Evolutionary conservation across 306 rosid species (phyloP), one percentile per base, ranked within the genome.

Genomic region (Acacia acuminata): DNA sequence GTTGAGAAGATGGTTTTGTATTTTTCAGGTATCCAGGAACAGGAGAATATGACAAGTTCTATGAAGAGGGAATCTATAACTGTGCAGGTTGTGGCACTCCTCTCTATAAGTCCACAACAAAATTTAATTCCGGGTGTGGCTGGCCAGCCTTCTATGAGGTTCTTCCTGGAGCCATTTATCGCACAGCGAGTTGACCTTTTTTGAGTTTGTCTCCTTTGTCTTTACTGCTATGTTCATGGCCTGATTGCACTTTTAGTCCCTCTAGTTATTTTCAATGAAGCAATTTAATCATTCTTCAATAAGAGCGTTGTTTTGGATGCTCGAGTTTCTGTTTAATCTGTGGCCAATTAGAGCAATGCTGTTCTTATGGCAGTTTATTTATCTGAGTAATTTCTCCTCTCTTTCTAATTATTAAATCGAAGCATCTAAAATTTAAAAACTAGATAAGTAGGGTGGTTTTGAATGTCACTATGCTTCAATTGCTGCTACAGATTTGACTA

Each of bases 111-210:
- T 93, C 97, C 7, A 89, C 90, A 2, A 90, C 97, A 48, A 91
- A 93, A 72, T 93, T 93, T 77, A 81, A 87, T 27, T 93, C 97
- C 11, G 94, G 96, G 36, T 93, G 97, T 75, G 96, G 97, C 71
- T 93, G 97, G 97, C 96, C 97, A 12, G 96, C 97, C 38, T 93
- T 93, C 79, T 93, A 70, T 5, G 97, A 93, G 72, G 97, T 94
- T 84, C 83, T 93, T 71, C 97, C 97, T 24, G 96, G 97, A 47
- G 89, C 96, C 81, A 93, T 91, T 78, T 89, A 88, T 47, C 51
- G 82, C 70, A 77, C 58, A 0, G 97, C 91, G 70, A 88, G 77
- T 83, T 75, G 43, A 60, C 27, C 7, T 58, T 60, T 48, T 20
- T 69, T 2, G 12, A 27, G 15, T 10, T 45, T 69, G 47, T 48